Conservation (phyloP, 1,284 basidiomycete species). For the Lentinula novae-zelandiae region DNA sequence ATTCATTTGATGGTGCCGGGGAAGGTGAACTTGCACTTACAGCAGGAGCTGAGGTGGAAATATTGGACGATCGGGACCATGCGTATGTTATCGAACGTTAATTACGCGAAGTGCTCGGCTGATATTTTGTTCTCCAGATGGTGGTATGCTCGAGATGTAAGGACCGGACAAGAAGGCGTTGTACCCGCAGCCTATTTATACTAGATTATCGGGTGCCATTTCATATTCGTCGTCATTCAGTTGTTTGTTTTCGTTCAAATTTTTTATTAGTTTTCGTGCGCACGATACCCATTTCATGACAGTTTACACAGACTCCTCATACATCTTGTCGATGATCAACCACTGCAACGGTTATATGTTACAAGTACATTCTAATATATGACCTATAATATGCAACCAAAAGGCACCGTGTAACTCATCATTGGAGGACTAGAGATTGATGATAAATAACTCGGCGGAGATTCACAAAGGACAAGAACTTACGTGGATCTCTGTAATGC, state of each 20-base stretch:
- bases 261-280: constrained; percentile 18
- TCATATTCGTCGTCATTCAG: constrained; percentile 17
- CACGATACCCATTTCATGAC: constrained; percentile 17
- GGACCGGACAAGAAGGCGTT: constrained; percentile 79
- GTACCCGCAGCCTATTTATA: constrained; percentile 88
- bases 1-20: constrained; percentile 73
- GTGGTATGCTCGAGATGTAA: constrained; percentile 86
- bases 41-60: constrained; percentile 69
- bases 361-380: constrained; percentile 4
- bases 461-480: constrained; percentile 7
- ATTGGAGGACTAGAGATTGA: constrained; percentile 15
- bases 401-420: background rate
- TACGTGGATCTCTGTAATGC: constrained; percentile 71
- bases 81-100: constrained; percentile 51
- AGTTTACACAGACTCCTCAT: constrained; percentile 12
- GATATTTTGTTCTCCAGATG: constrained; percentile 49
- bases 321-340: constrained; percentile 1
- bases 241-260: constrained; percentile 16
- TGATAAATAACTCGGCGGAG: background rate
- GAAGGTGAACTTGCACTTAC: constrained; percentile 73
- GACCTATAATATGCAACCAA: background rate
- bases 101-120: constrained; percentile 5
- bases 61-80: constrained; percentile 75
- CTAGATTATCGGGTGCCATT: constrained; percentile 31
- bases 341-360: constrained; percentile 1